Evolutionary conservation across 768 basidiomycete species (phyloP), one percentile per base, ranked within the genome.

Genomic region (Auricularia cornea): DNA sequence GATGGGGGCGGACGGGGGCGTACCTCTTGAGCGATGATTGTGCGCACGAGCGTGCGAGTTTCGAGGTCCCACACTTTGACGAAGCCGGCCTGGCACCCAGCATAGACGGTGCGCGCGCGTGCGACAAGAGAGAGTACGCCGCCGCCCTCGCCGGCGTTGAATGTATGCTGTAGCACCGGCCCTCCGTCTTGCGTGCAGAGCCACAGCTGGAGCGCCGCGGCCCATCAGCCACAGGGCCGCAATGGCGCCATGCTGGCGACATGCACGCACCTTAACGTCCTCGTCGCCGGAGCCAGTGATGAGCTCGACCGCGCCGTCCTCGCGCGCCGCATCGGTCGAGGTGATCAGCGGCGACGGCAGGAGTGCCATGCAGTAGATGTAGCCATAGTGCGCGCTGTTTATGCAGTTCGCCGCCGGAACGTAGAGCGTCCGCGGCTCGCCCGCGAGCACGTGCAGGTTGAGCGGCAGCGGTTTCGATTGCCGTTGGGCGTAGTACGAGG

Each of bases 281-380:
- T 94, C 92, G 66, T 98, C 96, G 0, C 96, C 96, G 64, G 92
- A 89, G 16, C 94, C 94, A 16, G 92, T 93, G 14, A 89, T 83
- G 16, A 97, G 80, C 62, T 84, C 81, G 35, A 73, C 70, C n/a
- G 64, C 68, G 18, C 65, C 69, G 16, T 72, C 70, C 1, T 69
- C 70, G 57, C 71, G 62, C 35, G 30, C 41, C 26, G 64, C 66
- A 65, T 57, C 40, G 20, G 20, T 60, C 23, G 48, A 6, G 68
- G 62, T 29, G 62, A 38, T 6, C 56, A 73, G 71, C n/a, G 71
- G 73, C 18, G 74, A 76, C 26, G 78, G 77, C 12, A 81, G 68
- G 18, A 84, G 72, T 16, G 79, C 75, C 85, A 94, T 86, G 68
- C 89, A 92, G 71, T 96, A 95, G 14, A 98, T 82, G 70, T 98